Evolutionary conservation across 345 rosid species (phyloP).

Genomic region (Gossypium australe): DNA sequence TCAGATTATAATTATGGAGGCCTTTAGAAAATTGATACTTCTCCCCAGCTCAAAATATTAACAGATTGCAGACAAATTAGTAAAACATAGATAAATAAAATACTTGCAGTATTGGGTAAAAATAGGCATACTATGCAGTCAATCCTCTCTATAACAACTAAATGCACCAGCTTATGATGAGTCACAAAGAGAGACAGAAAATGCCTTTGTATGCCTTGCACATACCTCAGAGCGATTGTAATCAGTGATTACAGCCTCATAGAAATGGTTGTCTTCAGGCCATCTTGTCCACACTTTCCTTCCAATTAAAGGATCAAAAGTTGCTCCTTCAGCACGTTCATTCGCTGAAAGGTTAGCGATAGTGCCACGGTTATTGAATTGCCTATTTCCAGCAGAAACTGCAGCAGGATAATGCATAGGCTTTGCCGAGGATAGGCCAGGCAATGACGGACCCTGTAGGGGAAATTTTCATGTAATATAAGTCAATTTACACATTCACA

Average conservation of each 20-base stretch:
- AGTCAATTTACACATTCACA: constrained; percentile 3
- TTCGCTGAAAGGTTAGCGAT: neutral
- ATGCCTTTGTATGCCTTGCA: neutral
- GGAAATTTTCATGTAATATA: neutral
- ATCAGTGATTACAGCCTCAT: constrained; percentile 83
- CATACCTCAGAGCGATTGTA: constrained; percentile 70
- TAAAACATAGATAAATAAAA: neutral
- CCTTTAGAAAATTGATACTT: neutral
- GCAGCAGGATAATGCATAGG: neutral
- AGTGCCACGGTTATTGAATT: neutral
- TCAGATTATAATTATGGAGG: neutral
- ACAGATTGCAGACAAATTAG: neutral
- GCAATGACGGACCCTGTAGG: neutral
- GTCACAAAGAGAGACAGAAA: neutral
- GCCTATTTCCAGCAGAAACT: constrained; percentile 4
- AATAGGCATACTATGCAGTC: neutral
- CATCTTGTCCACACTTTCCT: constrained; percentile 44
- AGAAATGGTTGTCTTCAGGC: constrained; percentile 92
- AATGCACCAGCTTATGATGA: neutral
- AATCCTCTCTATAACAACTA: neutral
- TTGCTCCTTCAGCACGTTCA: neutral
- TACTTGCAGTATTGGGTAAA: neutral
- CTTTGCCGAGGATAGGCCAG: neutral
- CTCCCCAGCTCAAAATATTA: neutral
- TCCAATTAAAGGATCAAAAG: neutral